These are phyloP conservation scores for Pseudocercospora fuligena DNA, from an alignment of 2,329 filamentous ascomycete genomes.

Conservation along the genomic window DNA sequence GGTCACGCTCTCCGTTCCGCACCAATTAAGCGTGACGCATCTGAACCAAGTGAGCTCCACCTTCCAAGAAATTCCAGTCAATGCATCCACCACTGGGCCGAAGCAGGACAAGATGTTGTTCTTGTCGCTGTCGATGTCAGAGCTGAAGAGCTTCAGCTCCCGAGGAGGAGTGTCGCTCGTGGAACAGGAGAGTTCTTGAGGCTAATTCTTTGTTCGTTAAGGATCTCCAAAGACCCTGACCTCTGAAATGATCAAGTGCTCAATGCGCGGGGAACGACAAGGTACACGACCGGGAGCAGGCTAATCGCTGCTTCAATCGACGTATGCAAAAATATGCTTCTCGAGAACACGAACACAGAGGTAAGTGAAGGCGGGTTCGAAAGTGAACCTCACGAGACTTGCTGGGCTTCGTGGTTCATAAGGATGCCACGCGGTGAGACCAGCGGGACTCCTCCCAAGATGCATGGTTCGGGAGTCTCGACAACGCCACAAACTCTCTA, in stretches of 20 bases:
- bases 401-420: no score
- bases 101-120: neutral
- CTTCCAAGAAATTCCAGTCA: neutral
- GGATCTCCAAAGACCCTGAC: neutral
- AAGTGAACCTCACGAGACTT: no score
- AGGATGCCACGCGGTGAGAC: neutral
- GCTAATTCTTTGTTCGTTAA: slow-evolving; percentile 2
- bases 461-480: neutral
- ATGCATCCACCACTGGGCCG: neutral
- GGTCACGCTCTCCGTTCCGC: slow-evolving; percentile 2
- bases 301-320: neutral
- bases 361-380: no score
- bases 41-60: neutral
- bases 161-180: neutral
- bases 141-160: neutral
- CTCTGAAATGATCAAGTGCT: neutral
- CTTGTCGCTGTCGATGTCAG: neutral
- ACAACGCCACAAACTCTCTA: slow-evolving; percentile 3
- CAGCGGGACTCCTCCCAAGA: neutral
- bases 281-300: neutral
- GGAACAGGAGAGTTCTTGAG: neutral
- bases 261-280: neutral
- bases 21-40: slow-evolving; percentile 1
- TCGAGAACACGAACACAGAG: neutral
- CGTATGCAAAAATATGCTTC: neutral